These are phyloP conservation scores for Phlebiopsis gigantea DNA, from an alignment of 768 basidiomycete species.

Conservation along the genomic window DNA sequence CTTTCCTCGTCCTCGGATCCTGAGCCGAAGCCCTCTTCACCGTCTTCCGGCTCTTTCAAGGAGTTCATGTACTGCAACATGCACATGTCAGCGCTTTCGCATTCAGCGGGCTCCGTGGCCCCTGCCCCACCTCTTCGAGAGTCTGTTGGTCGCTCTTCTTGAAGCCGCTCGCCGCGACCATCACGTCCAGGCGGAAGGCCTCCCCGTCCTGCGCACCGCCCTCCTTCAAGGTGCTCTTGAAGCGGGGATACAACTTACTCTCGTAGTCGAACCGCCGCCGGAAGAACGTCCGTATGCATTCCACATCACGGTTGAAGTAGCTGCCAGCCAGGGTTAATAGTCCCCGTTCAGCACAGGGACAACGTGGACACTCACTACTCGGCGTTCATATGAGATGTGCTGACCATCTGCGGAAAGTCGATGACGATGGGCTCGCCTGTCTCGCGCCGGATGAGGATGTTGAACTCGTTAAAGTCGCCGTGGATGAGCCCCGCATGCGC, in stretches of 20 bases:
- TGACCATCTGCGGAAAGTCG: slow-evolving; percentile 99
- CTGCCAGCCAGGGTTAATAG: slow-evolving; percentile 33
- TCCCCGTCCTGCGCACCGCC: slow-evolving; percentile 33
- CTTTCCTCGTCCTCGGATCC: slow-evolving; percentile 21
- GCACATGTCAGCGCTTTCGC: neutral
- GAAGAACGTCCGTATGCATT: slow-evolving; percentile 94
- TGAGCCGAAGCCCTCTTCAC: neutral
- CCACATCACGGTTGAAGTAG: slow-evolving; percentile 99
- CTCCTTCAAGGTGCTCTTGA: slow-evolving; percentile 58
- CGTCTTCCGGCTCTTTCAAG: slow-evolving; percentile 28
- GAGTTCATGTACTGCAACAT: slow-evolving; percentile 60
- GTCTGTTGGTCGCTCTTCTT: slow-evolving; percentile 74
- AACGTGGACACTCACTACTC: slow-evolving; percentile 66
- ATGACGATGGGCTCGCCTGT: slow-evolving; percentile 81
- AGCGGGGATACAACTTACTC: slow-evolving; percentile 82
- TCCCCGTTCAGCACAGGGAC: neutral
- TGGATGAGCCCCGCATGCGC: slow-evolving; percentile 95
- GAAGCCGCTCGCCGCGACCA: slow-evolving; percentile 94
- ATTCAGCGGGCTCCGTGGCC: neutral
- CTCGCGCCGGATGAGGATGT: slow-evolving; percentile 85
- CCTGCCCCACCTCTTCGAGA: slow-evolving; percentile 69
- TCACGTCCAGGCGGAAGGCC: slow-evolving; percentile 77
- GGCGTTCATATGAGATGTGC: slow-evolving; percentile 92
- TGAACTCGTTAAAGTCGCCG: slow-evolving; percentile 99
- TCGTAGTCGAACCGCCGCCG: slow-evolving; percentile 88